Evolutionary conservation across 1,284 basidiomycete species (phyloP).

Genomic region (Leccinum solheimii): DNA sequence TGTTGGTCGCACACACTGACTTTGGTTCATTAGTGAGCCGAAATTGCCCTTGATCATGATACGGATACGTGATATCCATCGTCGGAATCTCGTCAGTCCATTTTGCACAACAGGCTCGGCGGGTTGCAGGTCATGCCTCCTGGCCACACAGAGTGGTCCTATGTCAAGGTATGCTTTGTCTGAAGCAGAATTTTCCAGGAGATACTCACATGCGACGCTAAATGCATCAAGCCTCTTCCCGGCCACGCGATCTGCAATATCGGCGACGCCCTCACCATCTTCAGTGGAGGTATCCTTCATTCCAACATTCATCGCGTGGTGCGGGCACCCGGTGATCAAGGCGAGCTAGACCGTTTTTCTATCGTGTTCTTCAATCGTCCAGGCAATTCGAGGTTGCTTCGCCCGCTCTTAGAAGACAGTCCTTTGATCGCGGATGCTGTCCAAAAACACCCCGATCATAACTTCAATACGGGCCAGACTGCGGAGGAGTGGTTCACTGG

Average conservation of each 20-base stretch:
- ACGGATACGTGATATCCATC: background rate
- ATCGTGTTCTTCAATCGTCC: background rate
- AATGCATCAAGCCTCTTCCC: background rate
- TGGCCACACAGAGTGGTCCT: background rate
- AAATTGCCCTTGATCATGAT: background rate
- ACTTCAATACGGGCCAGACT: background rate
- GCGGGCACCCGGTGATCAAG: background rate
- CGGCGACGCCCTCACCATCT: background rate
- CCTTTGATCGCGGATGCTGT: background rate
- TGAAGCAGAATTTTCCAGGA: background rate
- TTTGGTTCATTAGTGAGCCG: background rate
- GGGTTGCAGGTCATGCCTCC: background rate
- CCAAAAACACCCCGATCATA: background rate
- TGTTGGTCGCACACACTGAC: background rate
- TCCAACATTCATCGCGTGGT: background rate
- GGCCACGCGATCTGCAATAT: background rate
- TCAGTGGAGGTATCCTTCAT: background rate
- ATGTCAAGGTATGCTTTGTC: background rate
- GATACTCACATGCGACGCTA: background rate
- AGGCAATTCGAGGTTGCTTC: background rate
- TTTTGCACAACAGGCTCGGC: background rate
- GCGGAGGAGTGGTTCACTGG: background rate
- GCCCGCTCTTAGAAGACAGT: slow-evolving; percentile 7
- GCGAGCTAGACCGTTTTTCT: background rate
- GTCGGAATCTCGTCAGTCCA: background rate